phyloP scores from a whole-genome alignment of 306 rosid species.

The Myrica gale region DNA sequence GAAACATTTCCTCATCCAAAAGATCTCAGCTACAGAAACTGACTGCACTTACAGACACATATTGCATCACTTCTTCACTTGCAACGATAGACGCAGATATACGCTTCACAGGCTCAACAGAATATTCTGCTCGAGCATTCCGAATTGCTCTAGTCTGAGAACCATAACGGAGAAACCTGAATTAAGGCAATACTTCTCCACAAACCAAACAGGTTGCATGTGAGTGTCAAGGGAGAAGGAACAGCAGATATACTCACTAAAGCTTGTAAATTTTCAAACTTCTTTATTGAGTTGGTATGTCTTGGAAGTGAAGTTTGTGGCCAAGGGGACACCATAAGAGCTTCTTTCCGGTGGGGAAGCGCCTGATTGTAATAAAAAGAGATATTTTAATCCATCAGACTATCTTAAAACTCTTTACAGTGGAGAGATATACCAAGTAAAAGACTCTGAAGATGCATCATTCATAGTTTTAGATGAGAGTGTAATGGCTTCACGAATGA shows the following conservation, averaged over 20 bases:
- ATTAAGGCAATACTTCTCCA: not conserved
- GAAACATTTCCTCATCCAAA: slow-evolving; percentile 7
- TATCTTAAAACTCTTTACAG: not conserved
- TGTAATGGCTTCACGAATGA: not conserved
- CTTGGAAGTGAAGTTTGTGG: slow-evolving; percentile 78
- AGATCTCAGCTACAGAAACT: slow-evolving; percentile 12
- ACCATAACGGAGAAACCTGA: slow-evolving; percentile 13
- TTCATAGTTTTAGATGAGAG: not conserved
- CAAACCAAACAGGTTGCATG: slow-evolving; percentile 4
- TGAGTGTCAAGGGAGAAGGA: slow-evolving; percentile 20
- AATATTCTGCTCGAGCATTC: slow-evolving; percentile 95
- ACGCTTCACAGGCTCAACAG: slow-evolving; percentile 91
- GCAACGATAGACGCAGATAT: slow-evolving; percentile 89
- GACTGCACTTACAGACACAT: slow-evolving; percentile 61
- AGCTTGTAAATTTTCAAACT: slow-evolving; percentile 84
- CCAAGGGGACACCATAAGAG: slow-evolving; percentile 84
- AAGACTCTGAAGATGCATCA: not conserved
- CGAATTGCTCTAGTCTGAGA: slow-evolving; percentile 75
- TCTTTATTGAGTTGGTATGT: slow-evolving; percentile 54
- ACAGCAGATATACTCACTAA: slow-evolving; percentile 53
- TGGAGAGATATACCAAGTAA: not conserved
- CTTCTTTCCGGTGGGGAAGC: slow-evolving; percentile 73
- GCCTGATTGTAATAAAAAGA: slow-evolving; percentile 50
- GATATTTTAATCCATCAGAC: slow-evolving; percentile 4
- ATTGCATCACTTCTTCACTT: slow-evolving; percentile 70